Conservation (phyloP, 23 red algal genomes). For the Chondrus crispus region DNA sequence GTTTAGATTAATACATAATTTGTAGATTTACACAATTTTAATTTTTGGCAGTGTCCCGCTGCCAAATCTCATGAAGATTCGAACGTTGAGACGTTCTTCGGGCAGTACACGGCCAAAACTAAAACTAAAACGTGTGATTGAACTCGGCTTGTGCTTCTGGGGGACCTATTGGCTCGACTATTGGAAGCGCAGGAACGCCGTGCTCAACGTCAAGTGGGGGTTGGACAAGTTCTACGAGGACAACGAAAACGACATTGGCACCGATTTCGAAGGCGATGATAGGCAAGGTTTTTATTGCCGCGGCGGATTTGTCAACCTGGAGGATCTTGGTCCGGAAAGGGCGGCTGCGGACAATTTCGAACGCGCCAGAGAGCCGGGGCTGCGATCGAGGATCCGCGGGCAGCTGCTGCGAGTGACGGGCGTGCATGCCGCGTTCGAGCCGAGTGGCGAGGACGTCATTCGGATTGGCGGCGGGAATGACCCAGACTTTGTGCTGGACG, state of each 20-base stretch:
- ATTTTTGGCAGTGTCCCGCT: too few relatives aligned
- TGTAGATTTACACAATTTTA: too few relatives aligned
- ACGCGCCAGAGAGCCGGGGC: too few relatives aligned
- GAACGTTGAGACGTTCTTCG: too few relatives aligned
- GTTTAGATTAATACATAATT: too few relatives aligned
- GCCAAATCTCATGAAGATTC: too few relatives aligned
- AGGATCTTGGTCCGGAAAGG: not conserved
- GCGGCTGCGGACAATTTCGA: too few relatives aligned
- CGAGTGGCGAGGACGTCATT: not conserved
- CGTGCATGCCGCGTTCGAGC: not conserved
- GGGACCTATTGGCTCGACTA: constrained; percentile 37
- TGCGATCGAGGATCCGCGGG: not conserved
- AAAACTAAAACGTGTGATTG: too few relatives aligned
- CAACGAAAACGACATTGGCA: constrained; percentile 19
- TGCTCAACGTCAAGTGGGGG: constrained; percentile 69
- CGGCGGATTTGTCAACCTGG: constrained; percentile 62
- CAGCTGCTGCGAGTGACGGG: too few relatives aligned
- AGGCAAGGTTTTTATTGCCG: constrained; percentile 37
- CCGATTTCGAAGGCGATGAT: constrained; percentile 38
- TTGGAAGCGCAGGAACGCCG: constrained; percentile 70
- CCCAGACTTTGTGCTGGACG: constrained; percentile 44
- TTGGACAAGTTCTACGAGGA: constrained; percentile 36
- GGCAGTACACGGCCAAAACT: too few relatives aligned
- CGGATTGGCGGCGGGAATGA: constrained; percentile 31
- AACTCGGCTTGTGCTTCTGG: constrained; percentile 61